Percentiles rank a stretch among this genome's conserved stretches.
These are phyloP conservation scores for Giardia muris DNA, from an alignment of 208 protist genomes.

Conservation along the genomic window DNA sequence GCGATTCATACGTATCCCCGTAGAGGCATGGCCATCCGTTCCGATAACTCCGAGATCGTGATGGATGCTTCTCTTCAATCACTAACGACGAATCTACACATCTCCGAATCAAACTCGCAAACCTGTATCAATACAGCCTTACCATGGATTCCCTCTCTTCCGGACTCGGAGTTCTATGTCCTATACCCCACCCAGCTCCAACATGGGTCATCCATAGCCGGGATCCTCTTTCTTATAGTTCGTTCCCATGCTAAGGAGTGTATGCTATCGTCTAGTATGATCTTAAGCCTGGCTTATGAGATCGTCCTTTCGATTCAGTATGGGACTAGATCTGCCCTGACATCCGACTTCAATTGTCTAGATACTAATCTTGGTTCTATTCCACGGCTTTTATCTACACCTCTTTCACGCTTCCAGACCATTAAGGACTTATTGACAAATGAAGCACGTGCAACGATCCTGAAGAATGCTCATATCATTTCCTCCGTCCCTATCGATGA, in stretches of 20 bases:
- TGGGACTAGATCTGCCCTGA: not conserved
- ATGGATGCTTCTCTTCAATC: too few relatives aligned
- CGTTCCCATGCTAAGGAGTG: not conserved
- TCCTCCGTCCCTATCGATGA: not conserved
- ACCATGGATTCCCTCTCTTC: not conserved
- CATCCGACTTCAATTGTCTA: not conserved
- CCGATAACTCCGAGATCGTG: too few relatives aligned
- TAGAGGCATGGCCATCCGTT: too few relatives aligned
- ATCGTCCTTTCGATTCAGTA: not conserved
- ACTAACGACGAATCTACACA: too few relatives aligned
- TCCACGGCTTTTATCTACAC: not conserved
- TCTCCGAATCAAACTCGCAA: too few relatives aligned
- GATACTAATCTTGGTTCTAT: not conserved
- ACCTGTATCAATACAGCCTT: not conserved
- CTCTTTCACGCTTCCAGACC: not conserved
- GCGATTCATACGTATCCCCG: too few relatives aligned
- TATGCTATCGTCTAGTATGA: not conserved
- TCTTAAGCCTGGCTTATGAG: not conserved
- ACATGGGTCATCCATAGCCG: not conserved
- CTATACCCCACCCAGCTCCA: not conserved
- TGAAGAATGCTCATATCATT: not conserved
- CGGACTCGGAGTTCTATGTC: not conserved
- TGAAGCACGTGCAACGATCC: not conserved
- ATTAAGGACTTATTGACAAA: not conserved
- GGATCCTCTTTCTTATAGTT: not conserved